These are phyloP conservation scores for Ophiostoma montium DNA, from an alignment of 2,329 filamentous ascomycete species.

Conservation along the genomic window DNA sequence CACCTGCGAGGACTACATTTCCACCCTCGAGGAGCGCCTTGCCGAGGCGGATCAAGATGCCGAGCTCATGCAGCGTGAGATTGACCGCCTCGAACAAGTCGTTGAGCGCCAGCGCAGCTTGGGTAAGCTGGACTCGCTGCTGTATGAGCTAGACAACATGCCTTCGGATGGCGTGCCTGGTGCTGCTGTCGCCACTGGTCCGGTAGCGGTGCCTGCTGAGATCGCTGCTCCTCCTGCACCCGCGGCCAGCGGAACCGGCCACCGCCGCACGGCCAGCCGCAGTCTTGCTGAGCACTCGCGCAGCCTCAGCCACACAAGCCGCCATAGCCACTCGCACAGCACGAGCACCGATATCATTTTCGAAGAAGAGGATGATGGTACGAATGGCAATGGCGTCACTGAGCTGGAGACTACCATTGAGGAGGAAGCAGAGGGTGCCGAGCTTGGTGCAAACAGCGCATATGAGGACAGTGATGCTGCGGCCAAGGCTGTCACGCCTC, in stretches of 20 bases:
- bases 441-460: neutral
- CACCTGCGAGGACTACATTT: constrained; percentile 90
- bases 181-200: neutral
- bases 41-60: constrained; percentile 93
- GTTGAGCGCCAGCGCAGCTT: constrained; percentile 90
- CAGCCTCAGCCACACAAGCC: constrained; percentile 39
- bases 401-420: constrained; percentile 11
- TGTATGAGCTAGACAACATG: constrained; percentile 77
- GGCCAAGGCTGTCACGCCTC: constrained; percentile 12
- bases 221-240: constrained; percentile 11
- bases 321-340: constrained; percentile 29
- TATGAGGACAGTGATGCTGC: constrained; percentile 22
- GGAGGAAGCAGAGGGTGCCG: constrained; percentile 14
- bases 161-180: constrained; percentile 30
- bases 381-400: neutral
- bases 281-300: constrained; percentile 35
- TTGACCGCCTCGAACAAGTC: constrained; percentile 86
- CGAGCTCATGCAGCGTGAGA: constrained; percentile 92
- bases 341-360: constrained; percentile 36
- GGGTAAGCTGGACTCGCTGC: constrained; percentile 81
- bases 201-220: neutral
- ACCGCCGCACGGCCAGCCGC: constrained; percentile 28
- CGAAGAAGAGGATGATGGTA: constrained; percentile 33
- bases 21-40: constrained; percentile 84
- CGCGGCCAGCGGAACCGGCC: constrained; percentile 26